A percentile compares a stretch with the other conserved stretches of the same genome.
phyloP scores from a whole-genome alignment of 257 asterid genomes.

The Linderniella brevidens region DNA sequence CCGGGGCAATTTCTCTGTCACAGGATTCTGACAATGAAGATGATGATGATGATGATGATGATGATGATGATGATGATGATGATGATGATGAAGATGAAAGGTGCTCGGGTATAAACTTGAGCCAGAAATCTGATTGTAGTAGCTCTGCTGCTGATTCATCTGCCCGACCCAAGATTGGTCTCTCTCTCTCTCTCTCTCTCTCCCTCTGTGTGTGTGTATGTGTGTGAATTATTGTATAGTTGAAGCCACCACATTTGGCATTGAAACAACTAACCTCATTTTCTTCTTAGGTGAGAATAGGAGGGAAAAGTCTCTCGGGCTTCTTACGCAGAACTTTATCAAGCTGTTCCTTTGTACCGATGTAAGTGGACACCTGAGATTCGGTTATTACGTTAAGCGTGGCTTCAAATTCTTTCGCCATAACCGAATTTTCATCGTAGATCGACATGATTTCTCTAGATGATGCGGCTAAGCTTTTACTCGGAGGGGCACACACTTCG shows the following conservation, averaged over 20 bases:
- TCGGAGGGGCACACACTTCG: conserved; percentile 73
- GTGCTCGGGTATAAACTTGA: not conserved
- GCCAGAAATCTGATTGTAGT: conserved; percentile 1
- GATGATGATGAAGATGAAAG: conserved; percentile 37
- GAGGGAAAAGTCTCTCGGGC: conserved; percentile 87
- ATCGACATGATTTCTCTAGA: conserved; percentile 89
- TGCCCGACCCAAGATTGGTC: conserved; percentile 4
- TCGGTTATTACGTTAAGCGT: not conserved
- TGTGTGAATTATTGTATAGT: not conserved
- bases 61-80: too few relatives aligned
- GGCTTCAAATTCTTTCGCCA: too few relatives aligned
- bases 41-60: too few relatives aligned
- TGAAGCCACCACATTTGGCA: too few relatives aligned
- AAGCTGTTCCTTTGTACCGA: conserved; percentile 87
- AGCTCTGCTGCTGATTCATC: not conserved
- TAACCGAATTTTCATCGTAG: conserved; percentile 14
- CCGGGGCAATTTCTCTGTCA: too few relatives aligned
- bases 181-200: not conserved
- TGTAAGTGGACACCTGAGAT: conserved; percentile 23
- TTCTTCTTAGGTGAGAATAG: conserved; percentile 41
- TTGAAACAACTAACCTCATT: too few relatives aligned
- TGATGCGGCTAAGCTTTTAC: conserved; percentile 89
- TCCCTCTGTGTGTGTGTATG: not conserved
- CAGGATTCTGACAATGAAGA: too few relatives aligned
- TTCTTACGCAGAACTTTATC: conserved; percentile 86